Evolutionary conservation across 768 basidiomycete genomes (phyloP).

Genomic region (Leccinum rimulosum): DNA sequence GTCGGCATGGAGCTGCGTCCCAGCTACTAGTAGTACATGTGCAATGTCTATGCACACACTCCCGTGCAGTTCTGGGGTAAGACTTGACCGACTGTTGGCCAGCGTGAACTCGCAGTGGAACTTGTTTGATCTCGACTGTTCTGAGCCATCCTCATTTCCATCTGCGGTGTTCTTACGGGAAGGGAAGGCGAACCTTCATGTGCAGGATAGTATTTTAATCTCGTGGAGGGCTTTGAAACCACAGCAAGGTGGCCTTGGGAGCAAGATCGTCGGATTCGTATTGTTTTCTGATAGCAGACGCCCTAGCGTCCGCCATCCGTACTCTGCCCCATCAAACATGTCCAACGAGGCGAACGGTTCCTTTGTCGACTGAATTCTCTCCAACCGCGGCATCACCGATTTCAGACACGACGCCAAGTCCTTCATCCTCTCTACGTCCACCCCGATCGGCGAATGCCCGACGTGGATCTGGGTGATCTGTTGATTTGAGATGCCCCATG

Average conservation of each 20-base stretch:
- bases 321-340: not conserved
- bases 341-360: not conserved
- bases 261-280: not conserved
- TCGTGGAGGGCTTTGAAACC: not conserved
- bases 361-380: not conserved
- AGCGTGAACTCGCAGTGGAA: too few species aligned
- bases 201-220: too few species aligned
- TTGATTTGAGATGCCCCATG: conserved; percentile 7
- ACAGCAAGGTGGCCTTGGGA: not conserved
- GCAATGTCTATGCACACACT: too few species aligned
- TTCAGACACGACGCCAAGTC: conserved; percentile 10
- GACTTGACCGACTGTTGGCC: too few species aligned
- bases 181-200: too few species aligned
- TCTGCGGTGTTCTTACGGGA: too few species aligned
- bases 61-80: too few species aligned
- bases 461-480: conserved; percentile 12
- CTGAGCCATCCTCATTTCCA: too few species aligned
- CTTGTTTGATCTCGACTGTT: too few species aligned
- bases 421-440: not conserved
- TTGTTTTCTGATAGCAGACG: not conserved
- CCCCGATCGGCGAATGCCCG: conserved; percentile 12
- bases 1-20: too few species aligned
- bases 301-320: not conserved
- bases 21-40: too few species aligned
- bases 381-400: conserved; percentile 11